Conservation (phyloP, 2,329 filamentous ascomycete genomes). For the Pseudocercospora macadamiae region DNA sequence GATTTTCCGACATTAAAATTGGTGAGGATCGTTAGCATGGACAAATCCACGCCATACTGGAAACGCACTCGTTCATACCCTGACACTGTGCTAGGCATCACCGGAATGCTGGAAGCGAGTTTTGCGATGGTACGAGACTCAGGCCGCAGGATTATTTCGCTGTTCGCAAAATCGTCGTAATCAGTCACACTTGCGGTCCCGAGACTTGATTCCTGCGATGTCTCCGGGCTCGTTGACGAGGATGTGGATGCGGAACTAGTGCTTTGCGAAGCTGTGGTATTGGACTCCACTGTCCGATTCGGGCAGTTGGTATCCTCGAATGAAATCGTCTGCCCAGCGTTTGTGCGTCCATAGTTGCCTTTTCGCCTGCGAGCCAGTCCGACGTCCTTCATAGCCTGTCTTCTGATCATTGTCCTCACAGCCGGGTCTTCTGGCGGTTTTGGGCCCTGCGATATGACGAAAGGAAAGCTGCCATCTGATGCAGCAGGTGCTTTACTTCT, state of each 20-base stretch:
- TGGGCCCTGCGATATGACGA: conserved; percentile 30
- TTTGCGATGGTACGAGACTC: background rate
- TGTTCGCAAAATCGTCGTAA: background rate
- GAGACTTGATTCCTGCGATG: background rate
- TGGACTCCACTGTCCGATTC: background rate
- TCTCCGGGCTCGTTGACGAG: conserved; percentile 11
- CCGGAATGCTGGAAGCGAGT: background rate
- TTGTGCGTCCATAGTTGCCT: conserved; percentile 39
- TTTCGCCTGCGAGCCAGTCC: conserved; percentile 33
- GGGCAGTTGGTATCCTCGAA: background rate
- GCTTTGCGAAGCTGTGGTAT: conserved; percentile 9
- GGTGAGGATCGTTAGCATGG: conserved; percentile 30
- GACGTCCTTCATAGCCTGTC: conserved; percentile 46
- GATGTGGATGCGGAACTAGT: conserved; percentile 19
- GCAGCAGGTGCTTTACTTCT: background rate
- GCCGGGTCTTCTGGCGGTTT: conserved; percentile 30
- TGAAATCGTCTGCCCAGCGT: conserved; percentile 34
- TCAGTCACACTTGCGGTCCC: background rate
- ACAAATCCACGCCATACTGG: conserved; percentile 30
- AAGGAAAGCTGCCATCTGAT: conserved; percentile 12
- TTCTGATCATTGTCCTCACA: conserved; percentile 38
- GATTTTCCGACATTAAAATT: conserved; percentile 32
- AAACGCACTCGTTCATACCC: conserved; percentile 24
- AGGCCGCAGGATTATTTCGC: background rate
- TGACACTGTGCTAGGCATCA: background rate